A percentile compares a stretch with the other conserved stretches of the same genome.
Conservation (phyloP, 345 rosid species). For the Hibiscus tridactylites region DNA sequence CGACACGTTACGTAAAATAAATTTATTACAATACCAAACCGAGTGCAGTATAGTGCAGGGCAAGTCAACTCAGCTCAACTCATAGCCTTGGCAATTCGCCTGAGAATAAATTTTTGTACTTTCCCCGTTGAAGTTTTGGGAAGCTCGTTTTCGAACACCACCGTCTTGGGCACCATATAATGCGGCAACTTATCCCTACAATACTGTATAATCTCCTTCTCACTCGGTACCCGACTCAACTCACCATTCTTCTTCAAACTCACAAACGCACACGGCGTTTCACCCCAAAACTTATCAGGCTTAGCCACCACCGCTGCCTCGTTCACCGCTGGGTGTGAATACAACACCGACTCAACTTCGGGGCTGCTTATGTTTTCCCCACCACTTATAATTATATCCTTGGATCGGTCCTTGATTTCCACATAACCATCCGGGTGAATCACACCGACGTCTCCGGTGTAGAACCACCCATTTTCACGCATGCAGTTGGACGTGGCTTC, state of each 20-base stretch:
- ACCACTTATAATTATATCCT: slow-evolving; percentile 25
- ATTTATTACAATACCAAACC: too few relatives aligned
- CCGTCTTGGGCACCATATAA: too few relatives aligned
- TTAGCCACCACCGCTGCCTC: too few relatives aligned
- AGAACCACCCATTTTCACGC: slow-evolving; percentile 2
- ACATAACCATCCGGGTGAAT: slow-evolving; percentile 46
- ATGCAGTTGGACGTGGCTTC: slow-evolving; percentile 27
- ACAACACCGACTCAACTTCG: too few relatives aligned
- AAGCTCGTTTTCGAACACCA: slow-evolving; percentile 27
- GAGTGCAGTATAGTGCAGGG: too few relatives aligned
- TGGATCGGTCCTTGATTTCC: slow-evolving; percentile 49
- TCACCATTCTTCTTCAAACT: slow-evolving; percentile 24
- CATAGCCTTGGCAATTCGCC: slow-evolving; percentile 25
- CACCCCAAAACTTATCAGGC: slow-evolving; percentile 45
- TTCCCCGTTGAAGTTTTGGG: slow-evolving; percentile 63
- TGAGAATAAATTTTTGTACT: slow-evolving; percentile 42
- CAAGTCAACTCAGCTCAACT: too few relatives aligned
- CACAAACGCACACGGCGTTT: slow-evolving; percentile 58
- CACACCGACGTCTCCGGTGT: neutral
- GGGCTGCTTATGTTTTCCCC: too few relatives aligned
- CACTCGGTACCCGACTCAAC: slow-evolving; percentile 10
- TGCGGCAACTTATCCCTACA: too few relatives aligned
- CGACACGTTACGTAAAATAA: too few relatives aligned
- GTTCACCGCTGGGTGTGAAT: too few relatives aligned
- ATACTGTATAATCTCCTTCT: slow-evolving; percentile 1